A percentile compares a stretch with the other conserved stretches of the same genome.
phyloP scores from a whole-genome alignment of 148 eudicot genomes.

The Talinum fruticosum region DNA sequence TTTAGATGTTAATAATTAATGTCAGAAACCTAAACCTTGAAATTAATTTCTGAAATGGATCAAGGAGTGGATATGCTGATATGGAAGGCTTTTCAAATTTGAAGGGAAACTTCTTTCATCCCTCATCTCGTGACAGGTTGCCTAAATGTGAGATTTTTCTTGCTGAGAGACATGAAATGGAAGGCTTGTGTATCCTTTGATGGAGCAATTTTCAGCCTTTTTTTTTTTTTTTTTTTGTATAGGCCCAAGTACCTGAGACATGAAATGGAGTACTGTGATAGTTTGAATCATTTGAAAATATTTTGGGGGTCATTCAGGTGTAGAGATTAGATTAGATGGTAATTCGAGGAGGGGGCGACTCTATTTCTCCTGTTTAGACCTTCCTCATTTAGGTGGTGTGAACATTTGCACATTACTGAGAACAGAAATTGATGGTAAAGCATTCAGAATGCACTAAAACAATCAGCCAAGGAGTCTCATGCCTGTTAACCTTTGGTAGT shows the following conservation, averaged over 20 bases:
- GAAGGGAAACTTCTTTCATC: neutral
- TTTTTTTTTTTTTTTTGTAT: neutral
- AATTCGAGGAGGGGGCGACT: constrained; percentile 14
- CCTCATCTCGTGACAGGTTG: neutral
- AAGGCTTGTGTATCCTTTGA: neutral
- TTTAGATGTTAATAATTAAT: no score
- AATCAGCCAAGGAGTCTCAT: constrained; percentile 85
- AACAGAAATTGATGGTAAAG: constrained; percentile 45
- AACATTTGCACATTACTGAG: constrained; percentile 50
- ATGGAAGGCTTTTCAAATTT: neutral
- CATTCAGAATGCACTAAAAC: constrained; percentile 40
- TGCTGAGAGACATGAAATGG: neutral
- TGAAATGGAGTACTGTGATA: no score
- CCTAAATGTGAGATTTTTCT: neutral
- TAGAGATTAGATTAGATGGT: no score
- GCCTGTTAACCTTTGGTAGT: constrained; percentile 70
- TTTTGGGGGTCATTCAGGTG: no score
- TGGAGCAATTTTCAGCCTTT: neutral
- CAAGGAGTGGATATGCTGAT: neutral
- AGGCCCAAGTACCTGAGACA: no score
- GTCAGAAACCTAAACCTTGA: constrained; percentile 59
- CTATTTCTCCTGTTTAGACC: constrained; percentile 20
- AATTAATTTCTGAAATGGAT: constrained; percentile 1
- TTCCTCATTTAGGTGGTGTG: constrained; percentile 31
- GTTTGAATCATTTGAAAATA: no score